Base-by-base conservation (phyloP, 1,284 basidiomycete genomes). In the Ustilago loliicola region DNA sequence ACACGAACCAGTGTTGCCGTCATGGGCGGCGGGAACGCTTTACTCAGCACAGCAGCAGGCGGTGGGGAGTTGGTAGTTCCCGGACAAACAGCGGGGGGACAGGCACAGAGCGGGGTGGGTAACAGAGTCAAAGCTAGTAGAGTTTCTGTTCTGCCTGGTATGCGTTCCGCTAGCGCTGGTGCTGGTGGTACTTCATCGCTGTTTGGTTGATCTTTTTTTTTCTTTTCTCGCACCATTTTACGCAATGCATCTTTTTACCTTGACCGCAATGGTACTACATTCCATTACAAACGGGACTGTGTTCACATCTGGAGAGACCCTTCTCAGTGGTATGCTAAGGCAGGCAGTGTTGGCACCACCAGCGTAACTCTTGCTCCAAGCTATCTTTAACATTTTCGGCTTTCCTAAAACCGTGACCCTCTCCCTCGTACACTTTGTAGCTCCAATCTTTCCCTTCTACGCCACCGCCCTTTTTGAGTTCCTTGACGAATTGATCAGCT, bases 401-500 rank as follows among this genome's bases (percentile, higher is more conserved):
- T 29, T 50, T 61, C 17, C 67, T 59, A 29, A 75, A 72, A 51
- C 80, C 80, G 34, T 83, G 81, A 10, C 79, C 83, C 47, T 85
- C 83, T 0, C 78, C 80, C 10, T 77, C 29, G 45, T 80, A 82
- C 15, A 80, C 60, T 13, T 78, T 54, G 29, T 85, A 85, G 45
- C 58, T 59, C 66, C 63, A 75, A 54, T 70, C 63, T 2, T 7
- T 29, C 0, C 53, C 67, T 7, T 77, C 61, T 2, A 40, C 47
- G 0, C 74, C 75, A 7, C 76, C 80, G 0, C 62, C 52, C 13
- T 65, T 51, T 27, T 67, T 55, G 30, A 85, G 65, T 8, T 67
- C 48, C 3, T 66, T 23, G 6, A 76, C 56, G 57, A 88, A 83
- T 11, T 72, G 63, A 63, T 90, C 88, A 0, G 90, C 88, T 80